Base-by-base conservation (phyloP, 495 filamentous ascomycete genomes). In the Lasiosphaeria hispida region DNA sequence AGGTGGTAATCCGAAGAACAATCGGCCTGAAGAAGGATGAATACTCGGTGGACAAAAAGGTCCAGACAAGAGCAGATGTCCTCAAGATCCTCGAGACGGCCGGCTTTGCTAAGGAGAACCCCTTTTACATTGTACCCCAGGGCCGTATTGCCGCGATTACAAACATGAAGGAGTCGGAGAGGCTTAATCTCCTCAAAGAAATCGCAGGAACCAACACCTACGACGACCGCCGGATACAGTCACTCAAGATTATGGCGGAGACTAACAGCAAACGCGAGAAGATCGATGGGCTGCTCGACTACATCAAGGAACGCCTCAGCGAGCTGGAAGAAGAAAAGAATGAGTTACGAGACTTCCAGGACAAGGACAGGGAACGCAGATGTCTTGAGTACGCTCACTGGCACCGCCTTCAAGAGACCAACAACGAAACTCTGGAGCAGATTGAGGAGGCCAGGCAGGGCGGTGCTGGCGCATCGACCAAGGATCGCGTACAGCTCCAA, bases 1-100 rank as follows among this genome's bases (percentile, higher is more conserved):
- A 97, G 68, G 81, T 97, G 8, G 85, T 94, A 9, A 80, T 99
- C 23, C 85, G 94, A 48, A 88, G 94, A 17, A 97, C 95, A 0
- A 97, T 99, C 63, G 94, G 93, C 33, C 79, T 92, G 51, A 97
- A 99, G 75, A 98, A 99, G 75, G 94, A 99, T 64, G 94, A 99
- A 75, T 99, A 97, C 67, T 95, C 91, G 9, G 81, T 97, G 0
- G 94, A 99, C 70, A 85, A 90, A 63, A 97, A 97, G 75, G 96
- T 94, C 62, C 91, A 91, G 17, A 97, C 92, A 19, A 96, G 96
- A 69, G 79, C 85, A 60, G 94, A 99, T 69, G 93, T 99, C 7
- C 88, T 94, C 82, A 96, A 96, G 69, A 81, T 97, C 35, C 84
- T 99, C 15, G 94, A 99, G 70, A 92, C 91, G 8, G 94, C 94